phyloP scores from a whole-genome alignment of 2,329 filamentous ascomycete species.

The Cordyceps cateniannulata region DNA sequence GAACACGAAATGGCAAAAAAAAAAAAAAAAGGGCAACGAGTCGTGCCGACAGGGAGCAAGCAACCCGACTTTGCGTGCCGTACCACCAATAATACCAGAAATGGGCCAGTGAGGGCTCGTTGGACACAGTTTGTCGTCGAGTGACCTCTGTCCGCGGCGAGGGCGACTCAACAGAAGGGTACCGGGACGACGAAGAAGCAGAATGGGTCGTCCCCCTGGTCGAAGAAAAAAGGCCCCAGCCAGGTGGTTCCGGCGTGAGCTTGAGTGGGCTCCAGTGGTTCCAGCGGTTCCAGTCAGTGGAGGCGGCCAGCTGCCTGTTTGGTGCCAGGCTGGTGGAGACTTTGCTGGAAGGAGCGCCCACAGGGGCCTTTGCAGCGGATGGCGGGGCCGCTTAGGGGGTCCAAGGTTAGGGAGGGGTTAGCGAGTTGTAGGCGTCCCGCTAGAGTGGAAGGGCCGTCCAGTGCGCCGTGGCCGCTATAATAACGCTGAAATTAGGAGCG shows the following conservation, averaged over 20 bases:
- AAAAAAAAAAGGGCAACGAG: not conserved
- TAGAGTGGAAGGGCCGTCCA: not conserved
- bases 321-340: not conserved
- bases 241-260: not conserved
- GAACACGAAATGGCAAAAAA: not conserved
- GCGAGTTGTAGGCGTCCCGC: not conserved
- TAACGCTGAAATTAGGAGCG: too few species aligned
- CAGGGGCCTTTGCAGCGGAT: not conserved
- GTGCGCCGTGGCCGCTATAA: not conserved
- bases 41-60: not conserved
- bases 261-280: not conserved
- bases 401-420: not conserved
- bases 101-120: not conserved
- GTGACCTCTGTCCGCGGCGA: not conserved
- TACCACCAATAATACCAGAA: not conserved
- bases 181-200: not conserved
- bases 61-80: not conserved
- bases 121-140: not conserved
- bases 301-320: constrained; percentile 7
- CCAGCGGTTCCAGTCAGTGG: not conserved
- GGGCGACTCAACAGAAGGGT: not conserved
- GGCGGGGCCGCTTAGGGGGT: not conserved
- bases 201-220: not conserved
- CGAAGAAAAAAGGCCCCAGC: not conserved
- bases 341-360: not conserved